These are phyloP conservation scores for Phanerodontia chrysosporium DNA, from an alignment of 768 basidiomycete genomes.

Conservation along the genomic window DNA sequence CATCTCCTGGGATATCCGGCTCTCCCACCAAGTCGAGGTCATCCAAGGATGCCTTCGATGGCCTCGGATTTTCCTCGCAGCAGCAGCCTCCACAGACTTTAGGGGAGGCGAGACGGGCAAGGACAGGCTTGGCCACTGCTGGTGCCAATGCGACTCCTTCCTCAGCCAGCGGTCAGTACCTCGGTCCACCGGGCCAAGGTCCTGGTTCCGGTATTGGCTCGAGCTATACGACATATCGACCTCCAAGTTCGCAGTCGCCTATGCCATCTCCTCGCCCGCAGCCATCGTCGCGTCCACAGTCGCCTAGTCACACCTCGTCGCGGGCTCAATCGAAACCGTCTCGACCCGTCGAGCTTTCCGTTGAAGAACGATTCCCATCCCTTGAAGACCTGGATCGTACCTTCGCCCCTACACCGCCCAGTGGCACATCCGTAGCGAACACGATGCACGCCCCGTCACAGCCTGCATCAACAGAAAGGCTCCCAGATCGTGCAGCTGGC, in stretches of 20 bases:
- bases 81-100: slow-evolving; percentile 56
- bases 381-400: slow-evolving; percentile 76
- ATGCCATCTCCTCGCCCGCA: slow-evolving; percentile 19
- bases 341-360: slow-evolving; percentile 30
- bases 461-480: slow-evolving; percentile 6
- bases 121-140: slow-evolving; percentile 61
- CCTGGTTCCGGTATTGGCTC: slow-evolving; percentile 15
- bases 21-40: slow-evolving; percentile 17
- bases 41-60: slow-evolving; percentile 74
- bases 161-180: slow-evolving; percentile 8
- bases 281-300: slow-evolving; percentile 14
- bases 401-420: slow-evolving; percentile 26
- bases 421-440: slow-evolving; percentile 1
- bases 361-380: slow-evolving; percentile 81
- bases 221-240: slow-evolving; percentile 22
- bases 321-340: slow-evolving; percentile 12
- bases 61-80: slow-evolving; percentile 52
- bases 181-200: slow-evolving; percentile 4
- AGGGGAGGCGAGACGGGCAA: slow-evolving; percentile 68
- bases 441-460: slow-evolving; percentile 7
- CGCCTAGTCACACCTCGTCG: slow-evolving; percentile 1
- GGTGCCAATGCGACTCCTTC: slow-evolving; percentile 6
- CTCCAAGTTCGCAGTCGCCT: slow-evolving; percentile 21
- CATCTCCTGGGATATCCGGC: slow-evolving; percentile 8
- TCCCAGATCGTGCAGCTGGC: background rate